Percentiles rank a stretch among this genome's conserved stretches.
These are phyloP conservation scores for Sporothrix humicola DNA, from an alignment of 2,329 filamentous ascomycete species.

Conservation along the genomic window DNA sequence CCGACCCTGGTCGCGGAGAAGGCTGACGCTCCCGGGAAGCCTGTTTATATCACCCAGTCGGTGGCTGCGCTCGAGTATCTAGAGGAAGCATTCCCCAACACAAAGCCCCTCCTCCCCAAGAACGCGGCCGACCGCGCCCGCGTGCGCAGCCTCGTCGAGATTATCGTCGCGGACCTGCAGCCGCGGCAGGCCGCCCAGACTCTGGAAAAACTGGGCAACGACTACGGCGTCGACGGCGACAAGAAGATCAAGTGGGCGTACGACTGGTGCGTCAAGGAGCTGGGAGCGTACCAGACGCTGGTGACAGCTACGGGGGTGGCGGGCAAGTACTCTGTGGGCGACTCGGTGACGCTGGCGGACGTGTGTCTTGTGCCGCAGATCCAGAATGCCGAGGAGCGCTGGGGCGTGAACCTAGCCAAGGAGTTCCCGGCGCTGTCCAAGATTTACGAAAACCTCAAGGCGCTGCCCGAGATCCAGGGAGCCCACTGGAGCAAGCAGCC, in stretches of 20 bases:
- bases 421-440: constrained; percentile 54
- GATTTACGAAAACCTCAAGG: constrained; percentile 54
- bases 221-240: constrained; percentile 46
- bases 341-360: constrained; percentile 63
- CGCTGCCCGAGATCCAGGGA: constrained; percentile 56
- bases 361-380: constrained; percentile 62
- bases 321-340: constrained; percentile 61
- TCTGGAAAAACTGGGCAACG: constrained; percentile 54
- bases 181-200: constrained; percentile 65
- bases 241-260: constrained; percentile 52
- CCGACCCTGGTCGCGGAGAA: constrained; percentile 56
- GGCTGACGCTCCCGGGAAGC: neutral
- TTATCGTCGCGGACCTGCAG: constrained; percentile 64
- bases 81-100: constrained; percentile 57
- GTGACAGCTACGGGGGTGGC: constrained; percentile 44
- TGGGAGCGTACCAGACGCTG: constrained; percentile 62
- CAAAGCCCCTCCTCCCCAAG: constrained; percentile 53
- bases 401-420: constrained; percentile 56
- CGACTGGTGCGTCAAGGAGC: constrained; percentile 57
- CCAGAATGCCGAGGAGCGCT: constrained; percentile 59
- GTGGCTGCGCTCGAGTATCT: constrained; percentile 67
- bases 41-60: constrained; percentile 48
- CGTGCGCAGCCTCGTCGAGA: constrained; percentile 59
- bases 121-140: constrained; percentile 53
- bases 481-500: constrained; percentile 61